phyloP scores from a whole-genome alignment of 306 rosid genomes.

The Carpinus fangiana region DNA sequence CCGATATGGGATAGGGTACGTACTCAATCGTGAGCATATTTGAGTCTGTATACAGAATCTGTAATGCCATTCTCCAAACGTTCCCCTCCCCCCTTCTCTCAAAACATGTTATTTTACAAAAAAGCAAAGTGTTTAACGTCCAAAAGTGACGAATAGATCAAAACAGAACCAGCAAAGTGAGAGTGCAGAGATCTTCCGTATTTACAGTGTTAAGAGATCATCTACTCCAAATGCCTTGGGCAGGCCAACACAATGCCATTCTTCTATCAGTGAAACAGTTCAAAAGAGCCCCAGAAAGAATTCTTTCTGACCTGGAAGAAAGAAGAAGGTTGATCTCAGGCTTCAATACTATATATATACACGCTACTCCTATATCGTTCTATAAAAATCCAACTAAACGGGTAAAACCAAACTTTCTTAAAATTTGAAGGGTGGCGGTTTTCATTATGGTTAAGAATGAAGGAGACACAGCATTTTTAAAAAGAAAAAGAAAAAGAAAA shows the following conservation, averaged over 20 bases:
- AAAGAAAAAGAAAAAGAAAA: slow-evolving; percentile 13
- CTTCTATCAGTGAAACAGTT: not conserved
- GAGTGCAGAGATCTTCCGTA: not conserved
- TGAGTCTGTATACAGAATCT: not conserved
- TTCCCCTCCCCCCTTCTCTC: too few species aligned
- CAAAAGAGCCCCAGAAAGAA: not conserved
- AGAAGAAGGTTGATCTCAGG: not conserved
- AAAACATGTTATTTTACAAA: not conserved
- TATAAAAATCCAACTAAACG: not conserved
- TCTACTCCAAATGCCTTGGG: not conserved
- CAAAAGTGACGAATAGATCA: slow-evolving; percentile 1
- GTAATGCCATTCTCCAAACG: not conserved
- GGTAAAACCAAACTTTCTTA: not conserved
- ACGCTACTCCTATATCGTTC: not conserved
- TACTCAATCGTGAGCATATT: too few species aligned
- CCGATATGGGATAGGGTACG: too few species aligned
- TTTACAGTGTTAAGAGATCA: not conserved
- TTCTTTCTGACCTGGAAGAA: slow-evolving; percentile 10
- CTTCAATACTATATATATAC: not conserved
- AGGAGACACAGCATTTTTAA: slow-evolving; percentile 13
- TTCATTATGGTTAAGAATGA: not conserved
- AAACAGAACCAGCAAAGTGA: not conserved
- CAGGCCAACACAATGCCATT: not conserved
- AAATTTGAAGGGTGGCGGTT: not conserved
- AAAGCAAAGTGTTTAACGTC: not conserved